phyloP scores from a whole-genome alignment of 2,329 filamentous ascomycete species.

The Colletotrichum euphorbiae region DNA sequence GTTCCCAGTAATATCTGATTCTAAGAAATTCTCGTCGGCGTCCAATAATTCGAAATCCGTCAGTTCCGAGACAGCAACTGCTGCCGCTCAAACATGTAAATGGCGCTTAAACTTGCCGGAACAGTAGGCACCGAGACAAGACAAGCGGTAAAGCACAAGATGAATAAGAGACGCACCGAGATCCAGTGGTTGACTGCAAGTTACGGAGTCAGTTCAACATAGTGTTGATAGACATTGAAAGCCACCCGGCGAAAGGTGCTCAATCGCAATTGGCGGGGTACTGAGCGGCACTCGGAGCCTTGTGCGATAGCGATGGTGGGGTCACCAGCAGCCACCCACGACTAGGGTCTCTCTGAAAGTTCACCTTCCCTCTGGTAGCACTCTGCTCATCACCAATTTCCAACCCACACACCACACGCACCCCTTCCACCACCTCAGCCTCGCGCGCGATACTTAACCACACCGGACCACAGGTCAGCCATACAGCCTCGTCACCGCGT shows the following conservation, averaged over 20 bases:
- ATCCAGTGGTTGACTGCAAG: neutral
- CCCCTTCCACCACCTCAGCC: slow-evolving; percentile 15
- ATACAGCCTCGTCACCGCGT: slow-evolving; percentile 1
- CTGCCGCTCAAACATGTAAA: neutral
- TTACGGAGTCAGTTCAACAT: neutral
- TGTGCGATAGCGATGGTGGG: slow-evolving; percentile 28
- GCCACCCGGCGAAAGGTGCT: neutral
- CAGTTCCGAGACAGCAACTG: neutral
- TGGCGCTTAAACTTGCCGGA: slow-evolving; percentile 15
- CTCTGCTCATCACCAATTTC: slow-evolving; percentile 7
- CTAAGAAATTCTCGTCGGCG: neutral
- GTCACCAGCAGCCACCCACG: slow-evolving; percentile 22
- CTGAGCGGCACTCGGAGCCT: slow-evolving; percentile 32
- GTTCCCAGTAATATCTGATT: no score
- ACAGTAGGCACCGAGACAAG: slow-evolving; percentile 5
- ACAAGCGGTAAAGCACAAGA: neutral
- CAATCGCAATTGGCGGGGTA: slow-evolving; percentile 33
- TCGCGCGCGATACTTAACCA: slow-evolving; percentile 17
- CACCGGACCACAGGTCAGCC: neutral
- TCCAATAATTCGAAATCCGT: neutral
- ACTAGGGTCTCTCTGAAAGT: slow-evolving; percentile 37
- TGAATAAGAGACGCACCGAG: neutral
- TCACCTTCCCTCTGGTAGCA: slow-evolving; percentile 25
- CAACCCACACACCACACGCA: slow-evolving; percentile 18
- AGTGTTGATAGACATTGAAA: neutral